Percentiles rank a stretch among this genome's conserved stretches.
These are phyloP conservation scores for Phyllostachys edulis DNA, from an alignment of 176 grass and related monocot genomes.

Conservation along the genomic window DNA sequence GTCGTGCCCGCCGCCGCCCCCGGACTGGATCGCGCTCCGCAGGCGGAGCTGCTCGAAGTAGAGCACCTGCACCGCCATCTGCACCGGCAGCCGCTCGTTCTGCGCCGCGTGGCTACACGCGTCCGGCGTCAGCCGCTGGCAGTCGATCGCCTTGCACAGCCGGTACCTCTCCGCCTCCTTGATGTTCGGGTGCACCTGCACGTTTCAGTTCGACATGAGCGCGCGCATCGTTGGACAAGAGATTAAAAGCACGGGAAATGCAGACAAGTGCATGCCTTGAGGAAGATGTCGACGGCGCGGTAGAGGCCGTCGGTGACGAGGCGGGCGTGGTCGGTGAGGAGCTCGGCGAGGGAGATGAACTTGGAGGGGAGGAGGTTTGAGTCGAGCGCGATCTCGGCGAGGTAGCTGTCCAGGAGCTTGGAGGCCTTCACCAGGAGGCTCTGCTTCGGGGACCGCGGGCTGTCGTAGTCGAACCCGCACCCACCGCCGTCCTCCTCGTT, in stretches of 20 bases:
- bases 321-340: slow-evolving; percentile 85
- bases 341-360: slow-evolving; percentile 84
- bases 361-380: slow-evolving; percentile 73
- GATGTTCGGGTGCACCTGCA: slow-evolving; percentile 91
- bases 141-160: slow-evolving; percentile 90
- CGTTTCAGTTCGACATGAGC: background rate
- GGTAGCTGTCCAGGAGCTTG: slow-evolving; percentile 93
- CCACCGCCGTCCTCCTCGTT: slow-evolving; percentile 38
- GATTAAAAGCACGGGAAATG: background rate
- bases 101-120: slow-evolving; percentile 94
- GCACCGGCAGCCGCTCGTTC: slow-evolving; percentile 83
- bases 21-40: slow-evolving; percentile 64
- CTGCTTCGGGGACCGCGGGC: slow-evolving; percentile 69
- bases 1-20: slow-evolving; percentile 45
- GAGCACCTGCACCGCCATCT: slow-evolving; percentile 94
- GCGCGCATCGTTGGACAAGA: background rate
- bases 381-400: slow-evolving; percentile 88
- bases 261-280: slow-evolving; percentile 48
- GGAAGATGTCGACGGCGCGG: slow-evolving; percentile 91
- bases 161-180: slow-evolving; percentile 91
- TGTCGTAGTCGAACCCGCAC: slow-evolving; percentile 66
- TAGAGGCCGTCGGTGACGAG: slow-evolving; percentile 87
- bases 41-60: slow-evolving; percentile 94
- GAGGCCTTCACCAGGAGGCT: slow-evolving; percentile 73
- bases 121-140: slow-evolving; percentile 87